Base-by-base conservation (phyloP, 2,329 filamentous ascomycete species). In the Neoscytalidium dimidiatum region DNA sequence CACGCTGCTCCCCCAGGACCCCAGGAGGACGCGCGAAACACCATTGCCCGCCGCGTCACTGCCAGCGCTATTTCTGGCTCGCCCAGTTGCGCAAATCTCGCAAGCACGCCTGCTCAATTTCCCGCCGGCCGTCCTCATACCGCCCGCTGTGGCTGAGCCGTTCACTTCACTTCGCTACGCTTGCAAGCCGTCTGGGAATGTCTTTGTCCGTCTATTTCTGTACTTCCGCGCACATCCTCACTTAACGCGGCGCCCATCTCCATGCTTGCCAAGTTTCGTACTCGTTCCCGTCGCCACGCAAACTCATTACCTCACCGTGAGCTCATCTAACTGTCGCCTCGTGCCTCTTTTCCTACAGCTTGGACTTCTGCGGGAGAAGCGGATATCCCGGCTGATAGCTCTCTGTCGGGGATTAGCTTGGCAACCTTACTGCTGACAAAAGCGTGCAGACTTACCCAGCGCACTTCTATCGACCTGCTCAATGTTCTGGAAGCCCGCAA, bases 401-500 rank as follows among this genome's bases (percentile, higher is more conserved):
- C 33, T 75, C 72, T 69, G 51, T 43, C 13, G 23, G 3, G 13
- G 2, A 29, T 58, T 29, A 53, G 52, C 53, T 35, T 29, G 14
- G 23, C 33, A 21, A 43, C 11, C 17, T 26, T 23, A 11, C 11
- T 7, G 14, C 29, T 17, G 41, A 31, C 17, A 38, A 41, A 19
- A 53, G 17, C n/a, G 19, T 17, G 58, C 43, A 38, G 33, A 52
- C 60, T 69, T 29, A 70, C 67, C 66, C 48, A 79, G 43, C 49
- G 73, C 71, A 11, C 67, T 70, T 29, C 78, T 75, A 52, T 84
- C 79, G 64, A 89, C 85, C 63, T 86, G 81, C 1, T 78, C 76
- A 2, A 88, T 73, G 43, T 77, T 81, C 53, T 82, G 82, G 66
- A 83, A 85, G 0, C 87, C 86, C 19, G 80, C 83, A 1, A 87